A percentile compares a stretch with the other conserved stretches of the same genome.
Evolutionary conservation across 805 yeast species (phyloP).

Genomic region (Osmozyma mogii): DNA sequence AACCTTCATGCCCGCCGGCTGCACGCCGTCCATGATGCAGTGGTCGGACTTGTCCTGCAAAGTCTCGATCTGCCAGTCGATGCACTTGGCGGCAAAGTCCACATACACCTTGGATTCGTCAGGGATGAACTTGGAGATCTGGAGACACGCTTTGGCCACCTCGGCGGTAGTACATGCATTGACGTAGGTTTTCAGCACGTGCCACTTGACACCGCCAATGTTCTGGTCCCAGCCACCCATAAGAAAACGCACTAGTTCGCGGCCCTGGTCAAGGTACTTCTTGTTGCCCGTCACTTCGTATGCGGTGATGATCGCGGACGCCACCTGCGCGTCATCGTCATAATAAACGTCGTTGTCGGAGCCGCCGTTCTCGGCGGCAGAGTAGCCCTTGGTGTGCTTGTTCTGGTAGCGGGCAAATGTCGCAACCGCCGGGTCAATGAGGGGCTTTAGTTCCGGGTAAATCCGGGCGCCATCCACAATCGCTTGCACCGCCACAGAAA

Average conservation of each 20-base stretch:
- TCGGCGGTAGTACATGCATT: constrained; percentile 65
- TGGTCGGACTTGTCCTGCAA: constrained; percentile 49
- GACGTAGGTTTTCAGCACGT: constrained; percentile 48
- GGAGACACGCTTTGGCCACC: constrained; percentile 53
- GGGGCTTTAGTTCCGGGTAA: constrained; percentile 44
- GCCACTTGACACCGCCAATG: constrained; percentile 66
- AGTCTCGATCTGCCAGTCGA: constrained; percentile 47
- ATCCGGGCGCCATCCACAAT: constrained; percentile 55
- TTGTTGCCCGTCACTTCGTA: constrained; percentile 58
- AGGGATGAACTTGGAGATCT: constrained; percentile 46
- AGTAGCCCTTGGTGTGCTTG: constrained; percentile 44
- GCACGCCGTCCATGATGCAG: constrained; percentile 55
- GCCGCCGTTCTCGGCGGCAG: constrained; percentile 54
- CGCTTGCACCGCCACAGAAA: constrained; percentile 59
- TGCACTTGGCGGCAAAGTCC: constrained; percentile 51
- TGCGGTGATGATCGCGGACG: constrained; percentile 55
- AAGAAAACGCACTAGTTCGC: constrained; percentile 51
- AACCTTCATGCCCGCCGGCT: constrained; percentile 32
- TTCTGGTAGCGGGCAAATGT: constrained; percentile 47
- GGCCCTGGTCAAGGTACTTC: constrained; percentile 45
- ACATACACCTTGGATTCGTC: constrained; percentile 39
- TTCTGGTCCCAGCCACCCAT: constrained; percentile 57
- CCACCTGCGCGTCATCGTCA: constrained; percentile 72
- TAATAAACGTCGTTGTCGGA: constrained; percentile 60
- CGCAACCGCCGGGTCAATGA: constrained; percentile 44